Base-by-base conservation (phyloP, 2,329 filamentous ascomycete genomes). In the Cladobotryum mycophilum region DNA sequence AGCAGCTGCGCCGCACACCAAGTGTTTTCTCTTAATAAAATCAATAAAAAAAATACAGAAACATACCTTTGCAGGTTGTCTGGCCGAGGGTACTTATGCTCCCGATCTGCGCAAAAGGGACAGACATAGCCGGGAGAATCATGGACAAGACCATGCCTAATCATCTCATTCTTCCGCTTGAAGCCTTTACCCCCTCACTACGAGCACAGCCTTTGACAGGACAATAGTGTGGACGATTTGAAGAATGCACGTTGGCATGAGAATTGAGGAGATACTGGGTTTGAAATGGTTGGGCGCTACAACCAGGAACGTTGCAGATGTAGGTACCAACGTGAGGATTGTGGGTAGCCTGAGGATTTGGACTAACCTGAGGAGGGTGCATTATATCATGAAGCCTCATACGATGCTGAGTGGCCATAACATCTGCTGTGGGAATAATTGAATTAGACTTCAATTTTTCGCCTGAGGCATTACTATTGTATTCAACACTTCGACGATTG, bases 121-220 rank as follows among this genome's bases (percentile, higher is more conserved):
- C 93, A 99, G 30, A 96, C 84, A 62, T 97, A 99, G 53, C 92
- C 92, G 1, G 93, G 93, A 7, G 89, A 95, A 57, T 90, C 86
- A 63, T 99, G 93, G 4, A 97, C 93, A 3, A 97, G 78, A 1
- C 92, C 91, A 62, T 86, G 83, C 25, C 83, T 70, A 43, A 86
- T 86, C 83, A 86, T 85, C 64, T 86, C 84, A 58, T 86, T 86
- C 64, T 86, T 86, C 51, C 84, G 75, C 65, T 86, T 86, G 65
- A 87, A 87, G 0, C 84, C 84, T 56, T 82, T 84, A 4, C 83
- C 83, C 2, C 77, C 61, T 83, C 78, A 45, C 77, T 79, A 46
- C 82, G 75, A n/a, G 81, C 72, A 58, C 83, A 86, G 1, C 76
- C 80, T 45, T 74, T 72, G 1, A 85, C 80, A 0, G 79, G 74